These are phyloP conservation scores for Colletotrichum endophyticum DNA, from an alignment of 2,329 filamentous ascomycete genomes.

Conservation along the genomic window DNA sequence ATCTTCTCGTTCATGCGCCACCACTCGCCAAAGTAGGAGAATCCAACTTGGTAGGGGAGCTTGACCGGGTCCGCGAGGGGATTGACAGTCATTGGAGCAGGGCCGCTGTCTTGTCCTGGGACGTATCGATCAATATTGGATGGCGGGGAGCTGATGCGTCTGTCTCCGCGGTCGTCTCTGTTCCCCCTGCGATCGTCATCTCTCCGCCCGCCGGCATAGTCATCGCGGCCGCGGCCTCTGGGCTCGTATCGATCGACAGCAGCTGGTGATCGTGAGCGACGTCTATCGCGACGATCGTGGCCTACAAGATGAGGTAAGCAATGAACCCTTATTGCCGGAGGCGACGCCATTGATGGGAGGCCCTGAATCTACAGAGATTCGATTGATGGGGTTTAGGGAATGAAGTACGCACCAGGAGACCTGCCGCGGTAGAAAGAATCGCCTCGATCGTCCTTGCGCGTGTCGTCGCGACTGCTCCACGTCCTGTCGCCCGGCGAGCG, in stretches of 20 bases:
- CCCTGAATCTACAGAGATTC: neutral
- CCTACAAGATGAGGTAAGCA: slow-evolving; percentile 39
- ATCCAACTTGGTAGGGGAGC: slow-evolving; percentile 80
- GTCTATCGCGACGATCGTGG: slow-evolving; percentile 63
- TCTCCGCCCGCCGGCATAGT: slow-evolving; percentile 60
- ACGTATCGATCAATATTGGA: slow-evolving; percentile 86
- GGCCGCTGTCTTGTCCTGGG: slow-evolving; percentile 69
- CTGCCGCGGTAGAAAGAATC: slow-evolving; percentile 70
- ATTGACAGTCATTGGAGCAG: slow-evolving; percentile 57
- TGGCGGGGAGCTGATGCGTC: slow-evolving; percentile 65
- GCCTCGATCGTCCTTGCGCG: slow-evolving; percentile 57
- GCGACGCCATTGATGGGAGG: neutral
- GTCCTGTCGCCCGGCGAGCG: slow-evolving; percentile 59
- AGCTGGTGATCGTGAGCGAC: slow-evolving; percentile 73
- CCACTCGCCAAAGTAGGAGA: slow-evolving; percentile 87
- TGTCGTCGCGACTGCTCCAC: slow-evolving; percentile 58
- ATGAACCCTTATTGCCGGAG: neutral
- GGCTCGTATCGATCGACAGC: slow-evolving; percentile 81
- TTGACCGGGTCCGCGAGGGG: slow-evolving; percentile 75
- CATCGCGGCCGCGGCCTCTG: slow-evolving; percentile 68
- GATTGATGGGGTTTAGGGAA: neutral
- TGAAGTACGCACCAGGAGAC: slow-evolving; percentile 68
- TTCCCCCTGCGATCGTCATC: slow-evolving; percentile 57
- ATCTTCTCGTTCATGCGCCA: slow-evolving; percentile 83
- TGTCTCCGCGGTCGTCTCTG: slow-evolving; percentile 43